These are phyloP conservation scores for Tremella yokohamensis DNA, from an alignment of 768 basidiomycete genomes.

Conservation along the genomic window DNA sequence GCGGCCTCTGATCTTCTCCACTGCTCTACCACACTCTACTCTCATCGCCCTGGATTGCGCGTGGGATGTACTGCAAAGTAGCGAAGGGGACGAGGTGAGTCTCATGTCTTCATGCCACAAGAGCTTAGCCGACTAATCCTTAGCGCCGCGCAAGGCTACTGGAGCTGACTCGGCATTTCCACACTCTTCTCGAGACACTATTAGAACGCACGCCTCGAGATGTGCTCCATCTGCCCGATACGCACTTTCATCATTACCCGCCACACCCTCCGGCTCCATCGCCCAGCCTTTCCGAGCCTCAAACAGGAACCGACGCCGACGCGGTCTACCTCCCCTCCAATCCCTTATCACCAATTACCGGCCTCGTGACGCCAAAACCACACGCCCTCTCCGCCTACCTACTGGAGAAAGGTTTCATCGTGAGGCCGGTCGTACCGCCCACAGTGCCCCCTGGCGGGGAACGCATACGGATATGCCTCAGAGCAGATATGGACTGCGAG, in stretches of 20 bases:
- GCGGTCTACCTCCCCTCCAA: constrained; percentile 45
- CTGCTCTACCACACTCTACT: constrained; percentile 71
- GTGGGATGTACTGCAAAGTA: constrained; percentile 71
- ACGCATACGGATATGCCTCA: constrained; percentile 81
- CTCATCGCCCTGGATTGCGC: constrained; percentile 72
- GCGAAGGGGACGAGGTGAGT: constrained; percentile 62
- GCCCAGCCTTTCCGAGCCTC: neutral
- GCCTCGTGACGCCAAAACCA: constrained; percentile 71
- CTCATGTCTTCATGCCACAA: neutral
- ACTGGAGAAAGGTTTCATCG: constrained; percentile 46
- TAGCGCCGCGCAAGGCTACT: constrained; percentile 23
- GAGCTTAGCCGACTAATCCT: neutral
- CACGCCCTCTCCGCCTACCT: constrained; percentile 73
- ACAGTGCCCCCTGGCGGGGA: constrained; percentile 85
- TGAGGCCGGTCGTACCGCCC: constrained; percentile 57
- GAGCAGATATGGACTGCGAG: constrained; percentile 64
- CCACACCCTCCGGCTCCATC: no score
- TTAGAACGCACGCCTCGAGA: constrained; percentile 3
- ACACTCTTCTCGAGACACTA: constrained; percentile 18
- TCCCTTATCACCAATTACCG: constrained; percentile 72
- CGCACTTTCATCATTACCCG: no score
- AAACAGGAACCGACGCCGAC: constrained; percentile 1
- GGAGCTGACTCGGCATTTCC: constrained; percentile 53
- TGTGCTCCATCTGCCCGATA: constrained; percentile 20
- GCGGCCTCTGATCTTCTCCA: constrained; percentile 85